Evolutionary conservation across 1,284 basidiomycete species (phyloP).

Genomic region (Naganishia liquefaciens): DNA sequence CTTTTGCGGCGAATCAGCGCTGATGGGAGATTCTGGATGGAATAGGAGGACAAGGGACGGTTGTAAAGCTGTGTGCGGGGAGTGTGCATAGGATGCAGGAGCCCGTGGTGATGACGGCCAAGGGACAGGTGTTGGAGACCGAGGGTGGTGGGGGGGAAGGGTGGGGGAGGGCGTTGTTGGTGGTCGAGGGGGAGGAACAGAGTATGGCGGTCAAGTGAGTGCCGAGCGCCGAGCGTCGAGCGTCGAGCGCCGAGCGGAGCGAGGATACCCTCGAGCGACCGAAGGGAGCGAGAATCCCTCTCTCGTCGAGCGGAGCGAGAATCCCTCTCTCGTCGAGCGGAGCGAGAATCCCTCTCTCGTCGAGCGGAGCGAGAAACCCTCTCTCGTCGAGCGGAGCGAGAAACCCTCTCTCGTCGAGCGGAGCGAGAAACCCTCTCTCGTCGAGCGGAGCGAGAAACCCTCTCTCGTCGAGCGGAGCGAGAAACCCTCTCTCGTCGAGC

Average conservation of each 20-base stretch:
- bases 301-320: not conserved
- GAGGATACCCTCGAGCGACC: not conserved
- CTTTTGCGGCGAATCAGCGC: conserved; percentile 2
- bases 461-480: not conserved
- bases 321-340: not conserved
- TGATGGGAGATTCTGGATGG: not conserved
- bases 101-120: conserved; percentile 47
- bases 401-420: not conserved
- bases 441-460: not conserved
- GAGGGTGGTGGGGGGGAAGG: conserved; percentile 44
- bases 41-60: conserved; percentile 44
- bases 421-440: not conserved
- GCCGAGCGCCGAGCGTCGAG: not conserved
- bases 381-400: not conserved
- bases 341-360: not conserved
- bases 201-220: conserved; percentile 48
- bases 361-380: not conserved
- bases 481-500: not conserved
- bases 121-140: conserved; percentile 49
- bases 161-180: conserved; percentile 45
- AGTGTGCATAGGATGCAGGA: conserved; percentile 48
- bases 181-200: conserved; percentile 47
- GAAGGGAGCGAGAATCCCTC: not conserved
- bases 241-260: not conserved
- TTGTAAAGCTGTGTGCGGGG: conserved; percentile 48